Base-by-base conservation (phyloP, 106 monocot genomes). In the Dioscorea zingiberensis region DNA sequence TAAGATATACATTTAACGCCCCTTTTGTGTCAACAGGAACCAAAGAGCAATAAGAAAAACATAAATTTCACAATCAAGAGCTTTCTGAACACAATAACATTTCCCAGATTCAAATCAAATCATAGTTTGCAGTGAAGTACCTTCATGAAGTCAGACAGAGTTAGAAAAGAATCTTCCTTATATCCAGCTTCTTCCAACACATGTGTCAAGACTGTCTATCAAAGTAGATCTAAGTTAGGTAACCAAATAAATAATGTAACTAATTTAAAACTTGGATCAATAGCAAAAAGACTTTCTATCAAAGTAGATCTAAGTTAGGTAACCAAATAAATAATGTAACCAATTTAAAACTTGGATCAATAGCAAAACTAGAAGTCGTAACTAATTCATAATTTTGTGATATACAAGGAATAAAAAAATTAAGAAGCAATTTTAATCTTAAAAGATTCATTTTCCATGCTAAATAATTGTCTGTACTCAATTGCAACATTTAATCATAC, bases 131-230 rank as follows among this genome's bases (percentile, higher is more conserved):
- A 22, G 27, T 18, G 32, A 13, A 69, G 44, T 69, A 85, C 89
- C 89, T 89, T 89, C 12, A 76, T 74, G 62, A 89, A 85, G 66
- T 89, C 89, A 51, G 70, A 48, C 19, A 82, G 48, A 63, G 13
- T 22, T 13, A 89, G 69, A 21, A 68, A 48, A n/a, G 75, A 73
- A 54, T 85, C 76, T 32, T 63, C 66, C 51, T 60, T 62, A 22
- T 79, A 85, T 54, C 82, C 89, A 59, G 85, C 85, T 89, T 89
- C 89, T 66, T 82, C 82, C 57, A 89, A 61, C 23, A 89, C 84
- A 61, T 74, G 78, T 3, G 29, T 62, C 60, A 89, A 32, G n/a
- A 79, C 85, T 76, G 71, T 68, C 89, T 89, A 51, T 47, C 6
- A 57, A 14, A 65, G 59, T 64, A 24, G 55, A 73, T n/a, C 38